These are phyloP conservation scores for Rhizomucor miehei DNA, from an alignment of 371 early-diverging fungal genomes.

Conservation along the genomic window DNA sequence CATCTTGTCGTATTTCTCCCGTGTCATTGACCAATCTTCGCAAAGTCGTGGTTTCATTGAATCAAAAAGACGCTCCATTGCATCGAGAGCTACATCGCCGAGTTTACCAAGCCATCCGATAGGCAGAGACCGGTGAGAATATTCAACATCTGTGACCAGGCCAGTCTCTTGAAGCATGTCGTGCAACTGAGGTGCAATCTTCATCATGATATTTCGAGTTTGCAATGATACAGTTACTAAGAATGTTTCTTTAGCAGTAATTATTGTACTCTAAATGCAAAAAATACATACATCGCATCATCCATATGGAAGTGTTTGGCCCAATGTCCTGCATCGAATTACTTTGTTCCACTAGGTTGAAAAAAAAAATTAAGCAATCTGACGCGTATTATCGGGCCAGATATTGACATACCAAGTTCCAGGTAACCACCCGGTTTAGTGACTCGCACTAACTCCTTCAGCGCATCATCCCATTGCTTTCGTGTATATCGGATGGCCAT, in stretches of 20 bases:
- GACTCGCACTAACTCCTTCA: constrained; percentile 22
- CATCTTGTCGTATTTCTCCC: constrained; percentile 34
- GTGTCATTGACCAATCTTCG: constrained; percentile 46
- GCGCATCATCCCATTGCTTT: constrained; percentile 13
- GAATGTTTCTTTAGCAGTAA: too few species aligned
- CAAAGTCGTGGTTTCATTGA: constrained; percentile 40
- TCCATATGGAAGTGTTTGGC: constrained; percentile 44
- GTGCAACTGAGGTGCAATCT: constrained; percentile 25
- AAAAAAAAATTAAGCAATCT: too few species aligned
- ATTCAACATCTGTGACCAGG: constrained; percentile 12
- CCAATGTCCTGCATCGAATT: constrained; percentile 35
- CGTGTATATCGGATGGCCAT: constrained; percentile 13
- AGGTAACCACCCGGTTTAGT: constrained; percentile 28
- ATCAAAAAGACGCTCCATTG: constrained; percentile 31
- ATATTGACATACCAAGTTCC: constrained; percentile 12
- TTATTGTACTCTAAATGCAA: too few species aligned
- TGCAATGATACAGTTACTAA: constrained; percentile 42
- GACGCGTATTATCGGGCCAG: too few species aligned
- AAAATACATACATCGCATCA: constrained; percentile 35
- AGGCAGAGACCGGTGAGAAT: constrained; percentile 38
- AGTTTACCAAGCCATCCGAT: constrained; percentile 42
- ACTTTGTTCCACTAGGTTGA: constrained; percentile 19
- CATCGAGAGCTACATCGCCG: constrained; percentile 40
- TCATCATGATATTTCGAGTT: constrained; percentile 30
- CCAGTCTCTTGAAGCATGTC: constrained; percentile 13